phyloP scores from a whole-genome alignment of 1,284 basidiomycete genomes.

The Papiliotrema terrestris region DNA sequence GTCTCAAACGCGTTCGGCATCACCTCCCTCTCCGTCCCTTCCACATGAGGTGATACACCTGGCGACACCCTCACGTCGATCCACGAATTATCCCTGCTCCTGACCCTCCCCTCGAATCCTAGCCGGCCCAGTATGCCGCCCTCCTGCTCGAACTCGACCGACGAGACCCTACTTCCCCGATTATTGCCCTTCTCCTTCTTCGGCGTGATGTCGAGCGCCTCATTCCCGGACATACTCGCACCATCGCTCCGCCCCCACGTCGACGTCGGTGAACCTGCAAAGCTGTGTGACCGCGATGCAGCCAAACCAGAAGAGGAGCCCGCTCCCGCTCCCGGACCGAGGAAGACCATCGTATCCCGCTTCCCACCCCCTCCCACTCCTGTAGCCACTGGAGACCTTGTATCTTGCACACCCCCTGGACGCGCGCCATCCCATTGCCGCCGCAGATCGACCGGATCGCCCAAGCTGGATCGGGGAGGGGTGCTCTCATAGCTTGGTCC shows the following conservation, averaged over 20 bases:
- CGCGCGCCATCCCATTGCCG: background rate
- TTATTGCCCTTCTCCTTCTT: background rate
- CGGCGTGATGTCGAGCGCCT: background rate
- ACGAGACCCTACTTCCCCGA: background rate
- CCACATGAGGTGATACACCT: background rate
- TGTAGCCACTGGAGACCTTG: background rate
- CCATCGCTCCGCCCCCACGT: background rate
- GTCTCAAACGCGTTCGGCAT: too few species aligned
- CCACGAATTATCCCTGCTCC: background rate
- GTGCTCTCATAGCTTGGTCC: background rate
- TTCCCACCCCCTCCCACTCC: background rate
- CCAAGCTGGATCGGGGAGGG: background rate
- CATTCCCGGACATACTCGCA: background rate
- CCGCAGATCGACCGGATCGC: too few species aligned
- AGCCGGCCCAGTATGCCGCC: constrained; percentile 27
- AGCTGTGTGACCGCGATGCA: too few species aligned
- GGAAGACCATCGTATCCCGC: constrained; percentile 3
- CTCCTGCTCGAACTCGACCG: constrained; percentile 20
- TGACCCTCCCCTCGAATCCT: constrained; percentile 15
- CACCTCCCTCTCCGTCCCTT: too few species aligned
- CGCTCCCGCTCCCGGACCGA: background rate
- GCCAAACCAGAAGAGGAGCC: too few species aligned
- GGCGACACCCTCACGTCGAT: constrained; percentile 1
- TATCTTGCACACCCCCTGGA: background rate
- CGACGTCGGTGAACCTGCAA: background rate